These are phyloP conservation scores for Rhodotorula babjevae DNA, from an alignment of 768 basidiomycete species.

Conservation along the genomic window DNA sequence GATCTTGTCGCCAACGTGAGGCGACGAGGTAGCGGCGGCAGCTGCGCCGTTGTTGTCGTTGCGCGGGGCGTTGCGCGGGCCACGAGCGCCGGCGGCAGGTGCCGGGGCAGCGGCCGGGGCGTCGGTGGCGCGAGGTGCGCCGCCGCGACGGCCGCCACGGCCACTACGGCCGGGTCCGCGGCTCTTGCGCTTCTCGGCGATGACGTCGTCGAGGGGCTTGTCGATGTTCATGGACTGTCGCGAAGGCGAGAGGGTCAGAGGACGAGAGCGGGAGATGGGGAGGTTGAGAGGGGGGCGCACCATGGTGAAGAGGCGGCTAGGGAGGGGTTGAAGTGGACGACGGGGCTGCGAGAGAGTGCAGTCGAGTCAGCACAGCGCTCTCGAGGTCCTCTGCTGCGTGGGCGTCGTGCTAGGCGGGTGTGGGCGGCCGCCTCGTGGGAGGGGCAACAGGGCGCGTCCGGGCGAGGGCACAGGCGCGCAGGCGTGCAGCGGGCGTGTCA, in stretches of 20 bases:
- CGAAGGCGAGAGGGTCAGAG: too few relatives aligned
- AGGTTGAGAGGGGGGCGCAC: not conserved
- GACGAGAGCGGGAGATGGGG: too few relatives aligned
- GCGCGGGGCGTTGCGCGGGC: not conserved
- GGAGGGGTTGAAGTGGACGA: not conserved
- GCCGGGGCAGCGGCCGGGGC: not conserved
- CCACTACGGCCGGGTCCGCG: conserved; percentile 18
- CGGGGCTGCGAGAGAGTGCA: not conserved
- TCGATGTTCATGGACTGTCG: conserved; percentile 33
- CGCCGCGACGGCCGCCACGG: conserved; percentile 15
- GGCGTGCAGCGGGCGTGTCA: too few relatives aligned
- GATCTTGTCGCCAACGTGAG: conserved; percentile 68
- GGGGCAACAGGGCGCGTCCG: too few relatives aligned
- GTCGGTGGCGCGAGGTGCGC: not conserved
- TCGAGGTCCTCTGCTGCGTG: too few relatives aligned
- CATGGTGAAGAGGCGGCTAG: not conserved
- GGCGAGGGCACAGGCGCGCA: too few relatives aligned
- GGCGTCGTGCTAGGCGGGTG: too few relatives aligned
- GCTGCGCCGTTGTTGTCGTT: not conserved
- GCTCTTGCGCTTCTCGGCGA: conserved; percentile 29
- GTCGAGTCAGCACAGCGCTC: too few relatives aligned
- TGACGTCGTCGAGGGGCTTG: conserved; percentile 37
- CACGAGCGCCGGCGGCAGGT: not conserved
- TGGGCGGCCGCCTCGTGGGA: too few relatives aligned
- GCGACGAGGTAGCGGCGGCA: not conserved